Percentiles rank a stretch among this genome's conserved stretches.
Conservation (phyloP, 805 yeast genomes). For the Lachancea sp. region DNA sequence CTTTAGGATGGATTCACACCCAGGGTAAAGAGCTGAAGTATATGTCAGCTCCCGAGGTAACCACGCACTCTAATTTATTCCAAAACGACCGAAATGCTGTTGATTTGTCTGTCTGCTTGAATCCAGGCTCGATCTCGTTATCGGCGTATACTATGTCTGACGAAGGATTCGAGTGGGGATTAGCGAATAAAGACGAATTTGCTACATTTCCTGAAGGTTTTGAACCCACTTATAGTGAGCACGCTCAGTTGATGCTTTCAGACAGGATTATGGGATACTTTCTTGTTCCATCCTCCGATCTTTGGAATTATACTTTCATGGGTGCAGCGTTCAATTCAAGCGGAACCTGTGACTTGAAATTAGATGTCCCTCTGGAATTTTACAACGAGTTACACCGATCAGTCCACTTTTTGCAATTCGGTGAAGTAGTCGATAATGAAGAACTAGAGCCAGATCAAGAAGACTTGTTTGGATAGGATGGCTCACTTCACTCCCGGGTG, state of each 20-base stretch:
- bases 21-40: conserved; percentile 58
- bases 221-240: conserved; percentile 49
- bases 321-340: conserved; percentile 75
- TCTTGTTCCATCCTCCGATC: conserved; percentile 71
- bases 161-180: conserved; percentile 78
- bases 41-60: conserved; percentile 66
- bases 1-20: conserved; percentile 94
- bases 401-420: conserved; percentile 72
- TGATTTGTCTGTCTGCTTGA: conserved; percentile 60
- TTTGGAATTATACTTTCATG: conserved; percentile 90
- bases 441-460: conserved; percentile 62
- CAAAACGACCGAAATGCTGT: conserved; percentile 37
- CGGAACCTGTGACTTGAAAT: conserved; percentile 53
- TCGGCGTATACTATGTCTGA: conserved; percentile 55
- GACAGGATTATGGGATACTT: conserved; percentile 75
- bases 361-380: conserved; percentile 75
- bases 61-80: conserved; percentile 44
- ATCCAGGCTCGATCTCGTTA: conserved; percentile 80
- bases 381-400: conserved; percentile 88
- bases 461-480: conserved; percentile 47
- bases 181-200: conserved; percentile 47
- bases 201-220: conserved; percentile 62
- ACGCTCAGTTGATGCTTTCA: conserved; percentile 66
- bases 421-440: conserved; percentile 50
- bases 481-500: background rate